phyloP scores from a whole-genome alignment of 106 monocot genomes.

The Acanthochlamys bracteata region DNA sequence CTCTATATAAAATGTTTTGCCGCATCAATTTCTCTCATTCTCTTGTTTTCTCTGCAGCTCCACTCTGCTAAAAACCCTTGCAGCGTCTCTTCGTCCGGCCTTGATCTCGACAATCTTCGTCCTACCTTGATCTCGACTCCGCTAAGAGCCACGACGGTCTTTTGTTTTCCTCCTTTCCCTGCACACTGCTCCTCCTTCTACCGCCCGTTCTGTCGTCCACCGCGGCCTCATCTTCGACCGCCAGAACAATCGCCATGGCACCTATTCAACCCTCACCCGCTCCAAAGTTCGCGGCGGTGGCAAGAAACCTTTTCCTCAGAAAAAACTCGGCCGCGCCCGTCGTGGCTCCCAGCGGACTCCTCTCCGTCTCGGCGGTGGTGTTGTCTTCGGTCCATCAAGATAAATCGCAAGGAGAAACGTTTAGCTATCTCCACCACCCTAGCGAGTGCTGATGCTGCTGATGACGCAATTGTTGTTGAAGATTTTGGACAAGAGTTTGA shows the following conservation, averaged over 20 bases:
- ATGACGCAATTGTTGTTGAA: slow-evolving; percentile 57
- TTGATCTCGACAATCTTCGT: too few species aligned
- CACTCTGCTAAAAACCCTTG: too few species aligned
- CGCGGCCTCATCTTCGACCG: slow-evolving; percentile 69
- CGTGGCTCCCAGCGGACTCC: slow-evolving; percentile 84
- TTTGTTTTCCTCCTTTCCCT: slow-evolving; percentile 54
- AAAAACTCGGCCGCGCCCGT: slow-evolving; percentile 80
- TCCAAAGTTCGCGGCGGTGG: slow-evolving; percentile 82
- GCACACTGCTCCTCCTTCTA: slow-evolving; percentile 61
- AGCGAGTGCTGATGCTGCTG: slow-evolving; percentile 50
- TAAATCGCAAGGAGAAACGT: slow-evolving; percentile 98
- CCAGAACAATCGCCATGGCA: slow-evolving; percentile 83
- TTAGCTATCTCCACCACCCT: slow-evolving; percentile 88
- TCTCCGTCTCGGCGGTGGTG: slow-evolving; percentile 92
- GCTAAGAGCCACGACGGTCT: too few species aligned
- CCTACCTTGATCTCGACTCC: too few species aligned
- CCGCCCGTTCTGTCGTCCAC: slow-evolving; percentile 92
- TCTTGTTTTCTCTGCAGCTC: too few species aligned
- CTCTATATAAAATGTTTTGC: too few species aligned
- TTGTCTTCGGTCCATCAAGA: slow-evolving; percentile 89
- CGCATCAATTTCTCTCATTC: too few species aligned
- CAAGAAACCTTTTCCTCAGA: slow-evolving; percentile 85
- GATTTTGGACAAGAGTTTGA: slow-evolving; percentile 48
- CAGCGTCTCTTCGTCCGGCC: too few species aligned
- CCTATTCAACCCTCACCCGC: slow-evolving; percentile 94